Percentiles rank a stretch among this genome's conserved stretches.
Conservation (phyloP, 1,139 yeast genomes). For the Yamadazyma atmosphaerica region DNA sequence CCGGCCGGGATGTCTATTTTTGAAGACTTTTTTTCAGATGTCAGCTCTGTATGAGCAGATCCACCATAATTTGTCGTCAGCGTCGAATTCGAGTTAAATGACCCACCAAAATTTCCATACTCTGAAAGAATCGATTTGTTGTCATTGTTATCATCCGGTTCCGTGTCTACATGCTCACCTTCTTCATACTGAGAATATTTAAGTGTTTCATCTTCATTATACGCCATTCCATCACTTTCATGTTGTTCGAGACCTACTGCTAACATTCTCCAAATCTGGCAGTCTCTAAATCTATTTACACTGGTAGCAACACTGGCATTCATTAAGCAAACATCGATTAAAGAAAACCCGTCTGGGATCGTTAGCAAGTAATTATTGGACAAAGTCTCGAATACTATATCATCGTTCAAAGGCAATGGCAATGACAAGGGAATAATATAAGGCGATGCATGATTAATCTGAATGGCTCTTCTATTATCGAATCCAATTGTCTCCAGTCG, state of each 20-base stretch:
- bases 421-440: conserved; percentile 45
- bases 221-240: background rate
- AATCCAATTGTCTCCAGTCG: conserved; percentile 7
- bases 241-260: conserved; percentile 43
- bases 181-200: conserved; percentile 1
- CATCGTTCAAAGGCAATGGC: conserved; percentile 46
- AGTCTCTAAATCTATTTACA: conserved; percentile 53
- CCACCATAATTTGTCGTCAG: conserved; percentile 44
- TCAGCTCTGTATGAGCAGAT: conserved; percentile 12
- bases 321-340: conserved; percentile 55
- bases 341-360: conserved; percentile 50
- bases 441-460: conserved; percentile 36
- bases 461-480: conserved; percentile 14
- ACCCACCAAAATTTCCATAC: conserved; percentile 43
- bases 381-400: conserved; percentile 39
- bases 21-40: conserved; percentile 11
- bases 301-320: conserved; percentile 62
- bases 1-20: conserved; percentile 1
- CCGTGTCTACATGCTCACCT: conserved; percentile 6
- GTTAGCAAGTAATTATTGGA: conserved; percentile 42
- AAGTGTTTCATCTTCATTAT: conserved; percentile 1
- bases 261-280: conserved; percentile 72
- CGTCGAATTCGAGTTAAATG: conserved; percentile 46
- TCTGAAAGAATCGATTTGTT: conserved; percentile 40
- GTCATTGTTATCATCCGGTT: conserved; percentile 15